A percentile compares a stretch with the other conserved stretches of the same genome.
These are phyloP conservation scores for Ophiobolus disseminans DNA, from an alignment of 2,329 filamentous ascomycete species.

Conservation along the genomic window DNA sequence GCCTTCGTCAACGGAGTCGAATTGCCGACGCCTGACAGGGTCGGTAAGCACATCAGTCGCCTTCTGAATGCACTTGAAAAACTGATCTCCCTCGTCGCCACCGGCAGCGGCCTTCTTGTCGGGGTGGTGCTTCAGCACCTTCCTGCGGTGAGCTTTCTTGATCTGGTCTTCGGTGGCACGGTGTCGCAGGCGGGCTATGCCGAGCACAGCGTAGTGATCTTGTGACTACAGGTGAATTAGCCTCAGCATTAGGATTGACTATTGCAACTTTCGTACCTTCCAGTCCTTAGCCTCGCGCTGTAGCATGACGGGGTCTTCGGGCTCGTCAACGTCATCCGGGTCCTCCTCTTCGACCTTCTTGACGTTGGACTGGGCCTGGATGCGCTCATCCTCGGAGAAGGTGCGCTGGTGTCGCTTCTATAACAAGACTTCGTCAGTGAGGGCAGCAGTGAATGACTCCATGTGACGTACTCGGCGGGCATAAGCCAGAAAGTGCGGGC, in stretches of 20 bases:
- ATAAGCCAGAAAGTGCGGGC: constrained; percentile 96
- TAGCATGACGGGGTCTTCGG: constrained; percentile 91
- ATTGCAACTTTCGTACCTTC: constrained; percentile 72
- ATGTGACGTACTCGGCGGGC: constrained; percentile 76
- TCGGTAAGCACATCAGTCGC: constrained; percentile 93
- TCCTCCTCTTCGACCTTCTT: constrained; percentile 96
- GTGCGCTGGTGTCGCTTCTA: constrained; percentile 90
- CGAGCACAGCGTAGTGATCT: constrained; percentile 97
- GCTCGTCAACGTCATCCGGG: constrained; percentile 88
- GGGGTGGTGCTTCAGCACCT: constrained; percentile 98
- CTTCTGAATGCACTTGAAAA: constrained; percentile 99
- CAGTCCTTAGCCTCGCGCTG: constrained; percentile 97
- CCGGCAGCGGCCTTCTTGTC: constrained; percentile 97
- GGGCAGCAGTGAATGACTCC: background rate
- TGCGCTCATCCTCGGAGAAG: constrained; percentile 97
- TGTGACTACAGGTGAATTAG: constrained; percentile 64
- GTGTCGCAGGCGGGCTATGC: constrained; percentile 88
- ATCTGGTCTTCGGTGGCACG: constrained; percentile 97
- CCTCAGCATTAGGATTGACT: background rate
- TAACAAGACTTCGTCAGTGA: constrained; percentile 24
- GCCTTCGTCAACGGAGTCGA: constrained; percentile 93
- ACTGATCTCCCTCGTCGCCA: constrained; percentile 88
- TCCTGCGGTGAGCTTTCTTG: constrained; percentile 98
- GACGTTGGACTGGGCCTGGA: constrained; percentile 91
- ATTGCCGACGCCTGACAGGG: constrained; percentile 90